phyloP scores from a whole-genome alignment of 352 stramenopile species.

The Paralagenidium karlingii region DNA sequence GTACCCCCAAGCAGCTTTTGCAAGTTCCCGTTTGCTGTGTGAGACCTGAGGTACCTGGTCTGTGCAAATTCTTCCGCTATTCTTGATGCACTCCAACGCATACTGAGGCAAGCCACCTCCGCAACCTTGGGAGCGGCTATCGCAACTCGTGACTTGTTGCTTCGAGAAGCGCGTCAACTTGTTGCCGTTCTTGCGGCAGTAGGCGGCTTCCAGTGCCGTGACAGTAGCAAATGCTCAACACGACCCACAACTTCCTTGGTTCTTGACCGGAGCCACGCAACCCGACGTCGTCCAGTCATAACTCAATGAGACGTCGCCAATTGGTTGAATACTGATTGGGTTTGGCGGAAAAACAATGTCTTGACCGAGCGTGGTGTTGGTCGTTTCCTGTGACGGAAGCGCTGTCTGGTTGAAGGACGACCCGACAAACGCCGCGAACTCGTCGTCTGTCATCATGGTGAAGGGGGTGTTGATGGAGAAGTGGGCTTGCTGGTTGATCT shows the following conservation, averaged over 20 bases:
- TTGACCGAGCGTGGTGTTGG: background rate
- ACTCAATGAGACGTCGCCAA: too few species aligned
- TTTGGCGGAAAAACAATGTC: constrained; percentile 1
- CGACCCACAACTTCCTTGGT: constrained; percentile 10
- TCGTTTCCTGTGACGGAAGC: background rate
- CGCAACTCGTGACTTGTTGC: constrained; percentile 2
- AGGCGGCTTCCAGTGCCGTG: constrained; percentile 8
- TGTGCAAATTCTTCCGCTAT: background rate
- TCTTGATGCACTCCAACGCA: background rate
- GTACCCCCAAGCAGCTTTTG: background rate
- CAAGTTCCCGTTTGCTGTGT: background rate
- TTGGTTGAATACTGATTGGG: constrained; percentile 3
- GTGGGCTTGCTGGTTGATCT: constrained; percentile 31
- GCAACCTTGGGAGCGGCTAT: background rate
- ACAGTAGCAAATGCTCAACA: constrained; percentile 8
- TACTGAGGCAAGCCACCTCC: constrained; percentile 1
- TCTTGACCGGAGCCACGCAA: constrained; percentile 11
- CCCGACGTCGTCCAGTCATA: constrained; percentile 8
- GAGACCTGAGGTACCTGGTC: background rate
- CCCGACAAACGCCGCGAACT: constrained; percentile 42
- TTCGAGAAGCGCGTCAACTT: background rate
- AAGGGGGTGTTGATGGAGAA: constrained; percentile 65
- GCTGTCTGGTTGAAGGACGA: constrained; percentile 12
- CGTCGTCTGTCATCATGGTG: constrained; percentile 52
- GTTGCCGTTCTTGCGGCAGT: constrained; percentile 13